Evolutionary conservation across 805 yeast species (phyloP).

Genomic region (Schizosaccharomyces japonicus): DNA sequence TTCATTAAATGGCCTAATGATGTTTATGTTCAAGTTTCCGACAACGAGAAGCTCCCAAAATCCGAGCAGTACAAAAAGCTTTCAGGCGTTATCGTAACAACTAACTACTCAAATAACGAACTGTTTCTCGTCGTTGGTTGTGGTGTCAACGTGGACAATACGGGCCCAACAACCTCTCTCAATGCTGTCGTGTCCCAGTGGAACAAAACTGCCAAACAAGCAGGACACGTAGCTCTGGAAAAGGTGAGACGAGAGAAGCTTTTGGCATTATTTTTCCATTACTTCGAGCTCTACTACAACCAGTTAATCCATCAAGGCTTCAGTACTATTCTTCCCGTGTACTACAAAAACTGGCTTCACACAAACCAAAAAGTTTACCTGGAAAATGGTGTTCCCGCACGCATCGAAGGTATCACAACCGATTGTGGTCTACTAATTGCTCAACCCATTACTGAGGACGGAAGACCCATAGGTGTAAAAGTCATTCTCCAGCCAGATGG

Average conservation of each 20-base stretch:
- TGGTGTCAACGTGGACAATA: slow-evolving; percentile 62
- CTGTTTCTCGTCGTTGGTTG: slow-evolving; percentile 60
- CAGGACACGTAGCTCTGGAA: slow-evolving; percentile 24
- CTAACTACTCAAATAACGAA: slow-evolving; percentile 35
- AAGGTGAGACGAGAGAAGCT: slow-evolving; percentile 25
- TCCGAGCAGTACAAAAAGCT: slow-evolving; percentile 34
- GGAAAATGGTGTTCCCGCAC: slow-evolving; percentile 31
- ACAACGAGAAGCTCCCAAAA: slow-evolving; percentile 8
- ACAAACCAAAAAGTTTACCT: slow-evolving; percentile 45
- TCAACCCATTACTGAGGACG: slow-evolving; percentile 30
- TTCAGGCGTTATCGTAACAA: slow-evolving; percentile 66
- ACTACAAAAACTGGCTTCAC: slow-evolving; percentile 77
- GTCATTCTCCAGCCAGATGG: slow-evolving; percentile 88
- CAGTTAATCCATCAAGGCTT: slow-evolving; percentile 33
- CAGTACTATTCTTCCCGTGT: slow-evolving; percentile 36
- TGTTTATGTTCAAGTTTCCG: slow-evolving; percentile 31
- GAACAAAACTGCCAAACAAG: slow-evolving; percentile 26
- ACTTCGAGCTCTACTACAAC: slow-evolving; percentile 37
- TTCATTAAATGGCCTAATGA: slow-evolving; percentile 95
- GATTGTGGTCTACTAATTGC: slow-evolving; percentile 72
- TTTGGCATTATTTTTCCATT: slow-evolving; percentile 42
- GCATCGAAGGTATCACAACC: slow-evolving; percentile 53
- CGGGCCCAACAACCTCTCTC: slow-evolving; percentile 81
- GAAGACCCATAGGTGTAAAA: slow-evolving; percentile 26
- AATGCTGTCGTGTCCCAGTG: slow-evolving; percentile 41